Conservation (phyloP, 176 grass and related monocot genomes). For the Rhynchospora breviuscula region DNA sequence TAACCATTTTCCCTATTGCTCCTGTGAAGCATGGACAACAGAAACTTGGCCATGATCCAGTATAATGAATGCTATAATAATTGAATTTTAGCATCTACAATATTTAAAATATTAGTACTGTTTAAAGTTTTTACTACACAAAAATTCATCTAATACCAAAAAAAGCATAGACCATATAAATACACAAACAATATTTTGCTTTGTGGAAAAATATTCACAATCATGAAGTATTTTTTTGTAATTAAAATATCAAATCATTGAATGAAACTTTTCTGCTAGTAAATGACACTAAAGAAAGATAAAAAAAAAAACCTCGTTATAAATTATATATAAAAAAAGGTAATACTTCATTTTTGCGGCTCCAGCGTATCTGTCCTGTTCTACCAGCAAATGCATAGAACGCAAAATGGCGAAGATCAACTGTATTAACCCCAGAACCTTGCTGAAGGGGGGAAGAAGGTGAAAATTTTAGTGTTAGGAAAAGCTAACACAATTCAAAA, state of each 20-base stretch:
- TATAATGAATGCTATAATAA: neutral
- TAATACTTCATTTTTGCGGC: conserved; percentile 82
- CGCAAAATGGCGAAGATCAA: conserved; percentile 86
- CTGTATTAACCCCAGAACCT: conserved; percentile 34
- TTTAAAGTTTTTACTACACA: conserved; percentile 9
- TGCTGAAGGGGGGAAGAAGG: conserved; percentile 23
- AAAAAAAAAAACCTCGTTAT: neutral
- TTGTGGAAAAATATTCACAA: neutral
- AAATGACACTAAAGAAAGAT: neutral
- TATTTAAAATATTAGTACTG: neutral
- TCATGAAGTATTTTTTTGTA: neutral
- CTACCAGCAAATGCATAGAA: conserved; percentile 97
- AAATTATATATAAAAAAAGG: neutral
- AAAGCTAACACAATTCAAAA: neutral
- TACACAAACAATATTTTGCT: neutral
- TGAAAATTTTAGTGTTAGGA: neutral
- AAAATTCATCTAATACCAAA: neutral
- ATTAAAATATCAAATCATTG: neutral
- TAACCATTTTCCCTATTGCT: neutral
- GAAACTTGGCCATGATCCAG: neutral
- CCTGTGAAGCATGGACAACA: neutral
- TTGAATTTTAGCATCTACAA: neutral
- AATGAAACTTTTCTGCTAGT: neutral
- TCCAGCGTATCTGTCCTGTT: conserved; percentile 60
- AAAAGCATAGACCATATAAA: neutral